Evolutionary conservation across 805 yeast species (phyloP).

Genomic region (Groenewaldozyma salmanticensis): DNA sequence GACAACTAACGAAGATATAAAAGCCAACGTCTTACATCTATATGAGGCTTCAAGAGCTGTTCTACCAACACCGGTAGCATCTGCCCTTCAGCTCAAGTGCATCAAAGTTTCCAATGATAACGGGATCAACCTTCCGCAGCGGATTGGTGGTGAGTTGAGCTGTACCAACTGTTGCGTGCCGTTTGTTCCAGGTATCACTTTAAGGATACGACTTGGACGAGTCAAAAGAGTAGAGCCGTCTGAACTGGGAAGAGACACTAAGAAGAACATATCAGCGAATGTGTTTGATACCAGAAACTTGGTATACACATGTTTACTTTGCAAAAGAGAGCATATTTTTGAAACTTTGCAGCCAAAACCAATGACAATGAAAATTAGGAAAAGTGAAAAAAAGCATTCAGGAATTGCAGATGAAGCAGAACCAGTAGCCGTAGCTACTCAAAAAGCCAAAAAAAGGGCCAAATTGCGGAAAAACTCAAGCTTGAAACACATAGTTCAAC

Average conservation of each 20-base stretch:
- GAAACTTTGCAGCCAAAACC: neutral
- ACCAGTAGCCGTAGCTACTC: neutral
- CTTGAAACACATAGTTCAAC: neutral
- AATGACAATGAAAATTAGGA: neutral
- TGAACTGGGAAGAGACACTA: neutral
- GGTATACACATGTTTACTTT: neutral
- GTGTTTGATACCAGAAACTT: neutral
- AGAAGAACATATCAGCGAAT: neutral
- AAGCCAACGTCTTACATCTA: conserved; percentile 5
- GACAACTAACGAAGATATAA: neutral
- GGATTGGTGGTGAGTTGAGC: neutral
- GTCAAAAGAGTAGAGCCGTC: neutral
- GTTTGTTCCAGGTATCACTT: conserved; percentile 6
- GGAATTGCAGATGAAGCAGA: neutral
- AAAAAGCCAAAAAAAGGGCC: neutral
- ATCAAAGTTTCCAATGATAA: neutral
- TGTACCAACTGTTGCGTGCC: conserved; percentile 8
- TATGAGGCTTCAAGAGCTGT: conserved; percentile 2
- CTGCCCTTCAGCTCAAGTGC: conserved; percentile 4
- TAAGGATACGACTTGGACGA: neutral
- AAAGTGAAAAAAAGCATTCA: neutral
- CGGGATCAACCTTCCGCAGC: conserved; percentile 3
- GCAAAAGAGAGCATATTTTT: too few relatives aligned
- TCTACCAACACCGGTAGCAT: conserved; percentile 1
- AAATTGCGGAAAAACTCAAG: neutral